These are phyloP conservation scores for Solanum lycopersicoides DNA, from an alignment of 257 asterid genomes.

Conservation along the genomic window DNA sequence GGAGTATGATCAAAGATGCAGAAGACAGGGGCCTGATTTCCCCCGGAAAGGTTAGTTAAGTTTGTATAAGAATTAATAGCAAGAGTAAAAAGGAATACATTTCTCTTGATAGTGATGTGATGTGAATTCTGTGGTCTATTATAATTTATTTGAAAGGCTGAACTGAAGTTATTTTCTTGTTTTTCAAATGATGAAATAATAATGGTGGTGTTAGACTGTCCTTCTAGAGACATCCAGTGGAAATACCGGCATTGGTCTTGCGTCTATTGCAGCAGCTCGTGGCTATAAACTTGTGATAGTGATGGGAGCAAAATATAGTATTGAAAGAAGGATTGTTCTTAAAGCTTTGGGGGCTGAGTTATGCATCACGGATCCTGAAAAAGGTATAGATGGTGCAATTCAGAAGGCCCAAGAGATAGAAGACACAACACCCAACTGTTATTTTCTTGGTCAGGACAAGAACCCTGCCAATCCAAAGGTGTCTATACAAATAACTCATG, in stretches of 20 bases:
- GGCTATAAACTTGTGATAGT: constrained; percentile 28
- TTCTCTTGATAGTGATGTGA: too few species aligned
- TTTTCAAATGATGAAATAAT: background rate
- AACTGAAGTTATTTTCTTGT: background rate
- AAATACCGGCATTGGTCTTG: constrained; percentile 47
- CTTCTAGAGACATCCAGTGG: constrained; percentile 34
- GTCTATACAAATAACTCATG: background rate
- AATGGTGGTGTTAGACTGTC: constrained; percentile 21
- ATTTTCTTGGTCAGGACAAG: constrained; percentile 17
- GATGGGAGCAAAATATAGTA: constrained; percentile 25
- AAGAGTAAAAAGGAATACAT: background rate
- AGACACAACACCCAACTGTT: constrained; percentile 21
- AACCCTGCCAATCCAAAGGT: constrained; percentile 43
- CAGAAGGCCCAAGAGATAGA: constrained; percentile 19
- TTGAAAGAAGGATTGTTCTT: constrained; percentile 32
- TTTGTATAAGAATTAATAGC: background rate
- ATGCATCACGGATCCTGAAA: constrained; percentile 16
- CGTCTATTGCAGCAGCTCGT: constrained; percentile 26
- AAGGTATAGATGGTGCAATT: constrained; percentile 17
- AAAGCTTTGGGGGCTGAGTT: constrained; percentile 36
- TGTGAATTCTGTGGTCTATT: background rate
- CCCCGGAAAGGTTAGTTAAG: constrained; percentile 30
- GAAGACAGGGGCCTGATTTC: constrained; percentile 37
- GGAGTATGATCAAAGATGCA: constrained; percentile 41
- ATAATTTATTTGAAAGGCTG: background rate